Base-by-base conservation (phyloP, 2,329 filamentous ascomycete genomes). In the Cladorrhinum sp. region DNA sequence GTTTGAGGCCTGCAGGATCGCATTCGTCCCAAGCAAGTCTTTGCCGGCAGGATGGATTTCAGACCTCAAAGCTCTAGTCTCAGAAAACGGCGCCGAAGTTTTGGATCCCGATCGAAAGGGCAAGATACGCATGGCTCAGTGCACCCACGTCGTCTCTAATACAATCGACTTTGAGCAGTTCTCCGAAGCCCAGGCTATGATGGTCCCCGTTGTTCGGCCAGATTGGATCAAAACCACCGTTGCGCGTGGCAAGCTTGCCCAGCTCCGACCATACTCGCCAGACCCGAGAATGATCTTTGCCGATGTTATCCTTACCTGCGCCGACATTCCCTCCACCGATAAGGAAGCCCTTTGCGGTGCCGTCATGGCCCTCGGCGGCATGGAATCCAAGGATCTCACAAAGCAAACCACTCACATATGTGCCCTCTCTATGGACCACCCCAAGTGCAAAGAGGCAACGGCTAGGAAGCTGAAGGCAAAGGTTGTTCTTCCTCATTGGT, bases 151-250 rank as follows among this genome's bases (percentile, higher is more conserved):
- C 63, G 71, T 86, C 53, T 79, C 93, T 59, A 85, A 87, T 61
- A 93, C 90, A 1, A 90, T 92, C 74, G 92, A 99, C 73, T 99
- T 99, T 68, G 87, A 91, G n/a, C 86, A 93, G 69, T 98, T 95
- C 72, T 80, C 85, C 62, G 82, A 85, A 63, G 87, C 91, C 1
- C 82, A 89, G 64, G 89, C 91, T 52, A 79, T 85, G 65, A 89
- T 96, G 81, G 88, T 95, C 54, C 89, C 92, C 10, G 90, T 98
- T 1, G 87, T 98, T 25, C 93, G 87, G 65, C 86, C 90, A 2
- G 79, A 84, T 59, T 99, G 95, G 93, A 84, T 97, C 51, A 81
- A 84, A 2, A 80, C 81, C 23, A 95, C 90, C 3, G 74, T 96
- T 1, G 74, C 80, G 22, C 89, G 87, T 68, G 80, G 80, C 60